Evolutionary conservation across 129 eudicot species (phyloP).

Genomic region (Artemisia annua): DNA sequence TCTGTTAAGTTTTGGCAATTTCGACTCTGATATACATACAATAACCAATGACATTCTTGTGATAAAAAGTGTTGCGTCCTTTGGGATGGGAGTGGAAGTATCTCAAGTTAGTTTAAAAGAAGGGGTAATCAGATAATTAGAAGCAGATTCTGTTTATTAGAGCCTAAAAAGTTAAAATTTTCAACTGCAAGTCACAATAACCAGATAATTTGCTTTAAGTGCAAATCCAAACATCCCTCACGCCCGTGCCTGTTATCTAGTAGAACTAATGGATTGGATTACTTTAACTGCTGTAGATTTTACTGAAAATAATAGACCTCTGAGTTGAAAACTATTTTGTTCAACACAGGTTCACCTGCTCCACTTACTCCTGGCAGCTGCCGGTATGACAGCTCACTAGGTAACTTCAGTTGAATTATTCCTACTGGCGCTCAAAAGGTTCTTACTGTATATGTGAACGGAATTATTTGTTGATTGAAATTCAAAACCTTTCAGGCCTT

Average conservation of each 20-base stretch:
- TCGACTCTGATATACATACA: not conserved
- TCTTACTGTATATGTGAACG: not conserved
- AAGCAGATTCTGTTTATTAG: too few species aligned
- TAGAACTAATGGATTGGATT: not conserved
- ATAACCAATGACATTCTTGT: not conserved
- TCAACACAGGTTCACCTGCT: conserved; percentile 76
- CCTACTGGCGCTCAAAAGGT: not conserved
- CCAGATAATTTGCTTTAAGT: too few species aligned
- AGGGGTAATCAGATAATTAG: too few species aligned
- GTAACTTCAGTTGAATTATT: conserved; percentile 39
- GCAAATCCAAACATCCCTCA: too few species aligned
- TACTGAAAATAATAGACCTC: not conserved
- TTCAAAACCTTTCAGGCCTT: conserved; percentile 52
- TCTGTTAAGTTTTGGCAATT: not conserved
- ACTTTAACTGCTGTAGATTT: conserved; percentile 3
- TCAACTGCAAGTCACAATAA: too few species aligned
- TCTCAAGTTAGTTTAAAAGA: not conserved
- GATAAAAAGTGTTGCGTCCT: not conserved
- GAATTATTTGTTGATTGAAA: not conserved
- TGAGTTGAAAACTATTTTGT: conserved; percentile 18
- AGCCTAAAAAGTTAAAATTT: too few species aligned
- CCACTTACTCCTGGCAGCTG: conserved; percentile 91
- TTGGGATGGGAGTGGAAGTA: not conserved
- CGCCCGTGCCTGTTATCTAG: not conserved
- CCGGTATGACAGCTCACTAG: conserved; percentile 94